phyloP scores from a whole-genome alignment of 768 basidiomycete genomes.

The Piloderma croceum region DNA sequence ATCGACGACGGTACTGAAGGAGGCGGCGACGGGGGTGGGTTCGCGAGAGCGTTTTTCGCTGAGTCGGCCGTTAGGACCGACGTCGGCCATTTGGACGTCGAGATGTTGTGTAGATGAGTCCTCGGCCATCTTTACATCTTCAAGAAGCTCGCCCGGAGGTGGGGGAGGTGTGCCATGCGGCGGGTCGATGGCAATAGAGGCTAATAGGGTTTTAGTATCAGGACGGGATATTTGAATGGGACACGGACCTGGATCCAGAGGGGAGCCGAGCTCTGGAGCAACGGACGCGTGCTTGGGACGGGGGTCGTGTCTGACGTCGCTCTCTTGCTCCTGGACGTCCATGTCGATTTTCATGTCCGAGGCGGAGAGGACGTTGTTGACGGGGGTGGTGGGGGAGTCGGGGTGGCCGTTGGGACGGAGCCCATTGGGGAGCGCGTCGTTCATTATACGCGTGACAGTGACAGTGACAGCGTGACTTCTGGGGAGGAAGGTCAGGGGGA shows the following conservation, averaged over 20 bases:
- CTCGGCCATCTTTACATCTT: constrained; percentile 59
- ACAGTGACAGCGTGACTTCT: too few relatives aligned
- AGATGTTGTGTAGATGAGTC: too few relatives aligned
- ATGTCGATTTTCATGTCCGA: constrained; percentile 60
- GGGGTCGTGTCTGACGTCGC: constrained; percentile 63
- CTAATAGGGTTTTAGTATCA: constrained; percentile 29
- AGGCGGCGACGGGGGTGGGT: too few relatives aligned
- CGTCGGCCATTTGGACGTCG: too few relatives aligned
- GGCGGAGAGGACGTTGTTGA: constrained; percentile 39
- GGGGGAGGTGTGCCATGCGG: constrained; percentile 44
- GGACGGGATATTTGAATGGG: constrained; percentile 15
- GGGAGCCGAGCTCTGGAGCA: constrained; percentile 39
- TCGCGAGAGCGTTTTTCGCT: too few relatives aligned
- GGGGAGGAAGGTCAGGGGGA: constrained; percentile 56
- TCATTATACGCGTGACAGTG: constrained; percentile 76
- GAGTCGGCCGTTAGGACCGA: too few relatives aligned
- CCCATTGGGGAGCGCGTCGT: constrained; percentile 40
- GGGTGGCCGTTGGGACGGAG: constrained; percentile 17
- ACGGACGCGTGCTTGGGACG: constrained; percentile 42
- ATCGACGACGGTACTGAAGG: constrained; percentile 34
- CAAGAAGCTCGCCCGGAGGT: constrained; percentile 37
- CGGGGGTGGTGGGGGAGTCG: constrained; percentile 59
- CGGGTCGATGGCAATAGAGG: constrained; percentile 38
- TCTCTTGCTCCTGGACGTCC: constrained; percentile 58
- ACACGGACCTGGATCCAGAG: constrained; percentile 48